Evolutionary conservation across 306 rosid genomes (phyloP), one percentile per base, ranked within the genome.

Genomic region (Morella rubra): DNA sequence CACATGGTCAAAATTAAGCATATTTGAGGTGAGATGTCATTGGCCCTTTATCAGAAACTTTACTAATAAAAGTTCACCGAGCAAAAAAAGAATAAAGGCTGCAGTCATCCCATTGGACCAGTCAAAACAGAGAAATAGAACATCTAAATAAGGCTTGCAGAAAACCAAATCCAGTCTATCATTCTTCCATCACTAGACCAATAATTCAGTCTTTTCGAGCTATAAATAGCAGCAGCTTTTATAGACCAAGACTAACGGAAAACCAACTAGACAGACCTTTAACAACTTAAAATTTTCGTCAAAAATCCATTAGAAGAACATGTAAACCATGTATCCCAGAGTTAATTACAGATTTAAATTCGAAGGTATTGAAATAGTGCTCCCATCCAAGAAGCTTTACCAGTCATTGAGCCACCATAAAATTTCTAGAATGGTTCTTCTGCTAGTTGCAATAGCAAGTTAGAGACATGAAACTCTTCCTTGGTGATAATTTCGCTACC

Each of bases 21-120:
- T 59, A 56, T n/a, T 20, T 14, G 68, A 73, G 69, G 15, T 73
- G 67, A 44, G 11, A 44, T 56, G 49, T 22, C 51, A 73, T 9
- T 55, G 45, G 37, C 19, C 62, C 78, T 37, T 13, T 18, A 41
- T 32, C 47, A 5, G 42, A 59, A 73, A 44, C 10, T 73, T 40
- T 11, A 73, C 20, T 42, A 22, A 44, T 14, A 24, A 52, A 62
- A 49, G 40, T 44, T 24, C 6, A n/a, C 76, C 24, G 53, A 16
- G 1, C 37, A n/a, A 1, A 32, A 62, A 62, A 62, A 12, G 67
- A 24, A 24, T n/a, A 24, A 60, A 60, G 22, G 12, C 44, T 12
- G 5, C 32, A 37, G 13, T 40, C 69, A 41, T 41, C 24, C 70
- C 27, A 65, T 65, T 18, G 24, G 18, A 65, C 49, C 49, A 16